Evolutionary conservation across 78 protist species (phyloP).

Genomic region (Dictyostelium citrinum): DNA sequence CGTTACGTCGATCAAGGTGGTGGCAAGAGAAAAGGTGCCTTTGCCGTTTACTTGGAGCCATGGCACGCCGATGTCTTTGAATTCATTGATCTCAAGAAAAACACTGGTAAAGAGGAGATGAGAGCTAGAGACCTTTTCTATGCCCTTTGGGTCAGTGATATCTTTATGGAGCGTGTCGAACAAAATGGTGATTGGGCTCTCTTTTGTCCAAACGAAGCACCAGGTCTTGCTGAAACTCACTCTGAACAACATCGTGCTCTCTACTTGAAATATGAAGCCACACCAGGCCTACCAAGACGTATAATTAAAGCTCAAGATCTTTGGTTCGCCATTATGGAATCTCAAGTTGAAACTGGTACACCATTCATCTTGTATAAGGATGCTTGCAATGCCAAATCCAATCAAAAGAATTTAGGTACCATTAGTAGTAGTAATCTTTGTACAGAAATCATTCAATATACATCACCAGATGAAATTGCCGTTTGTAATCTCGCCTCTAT

Average conservation of each 20-base stretch:
- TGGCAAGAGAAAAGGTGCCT: constrained; percentile 98
- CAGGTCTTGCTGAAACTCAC: constrained; percentile 91
- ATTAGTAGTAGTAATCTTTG: constrained; percentile 97
- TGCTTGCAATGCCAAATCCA: constrained; percentile 95
- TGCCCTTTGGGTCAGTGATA: constrained; percentile 98
- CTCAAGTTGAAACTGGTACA: constrained; percentile 99
- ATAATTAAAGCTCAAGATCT: constrained; percentile 94
- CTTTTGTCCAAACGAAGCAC: constrained; percentile 96
- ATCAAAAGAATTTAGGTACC: constrained; percentile 97
- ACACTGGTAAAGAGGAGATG: constrained; percentile 93
- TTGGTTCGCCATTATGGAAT: constrained; percentile 97
- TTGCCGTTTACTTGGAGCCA: constrained; percentile 99
- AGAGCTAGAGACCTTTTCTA: constrained; percentile 98
- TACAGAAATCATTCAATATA: constrained; percentile 98
- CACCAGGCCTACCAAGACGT: constrained; percentile 83
- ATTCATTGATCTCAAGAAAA: constrained; percentile 91
- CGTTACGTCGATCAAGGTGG: constrained; percentile 98
- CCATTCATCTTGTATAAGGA: constrained; percentile 99
- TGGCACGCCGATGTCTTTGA: constrained; percentile 98
- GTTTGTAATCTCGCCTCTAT: constrained; percentile 99
- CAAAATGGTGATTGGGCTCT: constrained; percentile 94
- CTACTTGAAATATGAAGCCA: constrained; percentile 91
- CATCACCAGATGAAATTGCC: constrained; percentile 96
- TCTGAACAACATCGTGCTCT: constrained; percentile 94
- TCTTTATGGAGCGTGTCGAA: constrained; percentile 98